These are phyloP conservation scores for Mycosphaerella sp. DNA, from an alignment of 2,329 filamentous ascomycete species.

Conservation along the genomic window DNA sequence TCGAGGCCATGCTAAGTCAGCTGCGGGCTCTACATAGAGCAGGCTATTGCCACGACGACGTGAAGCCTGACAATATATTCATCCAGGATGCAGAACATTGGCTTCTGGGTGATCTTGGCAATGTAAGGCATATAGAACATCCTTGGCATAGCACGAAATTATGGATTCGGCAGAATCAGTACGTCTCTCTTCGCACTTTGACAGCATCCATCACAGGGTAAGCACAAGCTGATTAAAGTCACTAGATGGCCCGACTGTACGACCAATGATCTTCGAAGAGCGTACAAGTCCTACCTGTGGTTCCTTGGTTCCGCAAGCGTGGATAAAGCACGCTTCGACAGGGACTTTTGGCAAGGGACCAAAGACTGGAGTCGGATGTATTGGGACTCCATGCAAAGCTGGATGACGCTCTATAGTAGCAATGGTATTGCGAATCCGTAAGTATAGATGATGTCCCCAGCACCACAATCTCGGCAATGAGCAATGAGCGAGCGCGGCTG, in stretches of 20 bases:
- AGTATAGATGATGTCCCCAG: neutral
- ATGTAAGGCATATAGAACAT: constrained; percentile 31
- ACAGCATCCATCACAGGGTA: neutral
- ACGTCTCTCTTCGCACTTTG: neutral
- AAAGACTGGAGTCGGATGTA: constrained; percentile 28
- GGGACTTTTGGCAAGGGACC: constrained; percentile 21
- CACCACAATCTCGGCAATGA: no score
- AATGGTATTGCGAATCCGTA: neutral
- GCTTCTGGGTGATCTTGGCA: constrained; percentile 36
- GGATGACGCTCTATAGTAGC: neutral
- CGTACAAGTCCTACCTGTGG: constrained; percentile 30
- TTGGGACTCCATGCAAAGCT: constrained; percentile 23
- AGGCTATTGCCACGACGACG: constrained; percentile 37
- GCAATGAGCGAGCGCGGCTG: no score
- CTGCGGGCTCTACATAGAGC: constrained; percentile 28
- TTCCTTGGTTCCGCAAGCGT: constrained; percentile 15
- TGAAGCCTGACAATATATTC: constrained; percentile 36
- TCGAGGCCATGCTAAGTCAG: constrained; percentile 27
- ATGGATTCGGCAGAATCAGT: constrained; percentile 18
- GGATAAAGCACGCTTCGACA: constrained; percentile 23
- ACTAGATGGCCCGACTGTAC: constrained; percentile 15
- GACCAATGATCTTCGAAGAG: constrained; percentile 31
- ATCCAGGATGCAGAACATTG: constrained; percentile 24
- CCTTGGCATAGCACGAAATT: constrained; percentile 20
- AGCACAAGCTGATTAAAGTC: neutral